Percentiles rank a stretch among this genome's conserved stretches.
phyloP scores from a whole-genome alignment of 371 early-diverging fungal genomes.

The Circinella minor region DNA sequence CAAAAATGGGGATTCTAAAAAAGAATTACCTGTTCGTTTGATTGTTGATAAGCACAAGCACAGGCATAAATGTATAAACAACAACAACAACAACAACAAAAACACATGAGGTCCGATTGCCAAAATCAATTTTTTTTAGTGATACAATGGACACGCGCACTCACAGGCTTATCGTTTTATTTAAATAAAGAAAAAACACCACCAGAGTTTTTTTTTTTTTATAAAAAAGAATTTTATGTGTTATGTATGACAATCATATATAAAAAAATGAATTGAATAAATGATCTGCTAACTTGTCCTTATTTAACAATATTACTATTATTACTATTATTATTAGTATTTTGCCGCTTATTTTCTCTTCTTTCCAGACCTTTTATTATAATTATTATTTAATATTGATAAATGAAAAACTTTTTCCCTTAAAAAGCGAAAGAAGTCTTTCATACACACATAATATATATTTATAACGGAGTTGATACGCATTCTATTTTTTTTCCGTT shows the following conservation, averaged over 20 bases:
- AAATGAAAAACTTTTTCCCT: background rate
- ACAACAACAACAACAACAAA: background rate
- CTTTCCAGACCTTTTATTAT: too few relatives aligned
- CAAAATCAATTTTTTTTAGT: slow-evolving; percentile 4
- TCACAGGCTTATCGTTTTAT: slow-evolving; percentile 6
- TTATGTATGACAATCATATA: background rate
- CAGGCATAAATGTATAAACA: background rate
- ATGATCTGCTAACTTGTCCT: too few relatives aligned
- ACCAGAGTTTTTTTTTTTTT: background rate
- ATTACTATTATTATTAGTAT: too few relatives aligned
- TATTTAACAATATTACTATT: too few relatives aligned
- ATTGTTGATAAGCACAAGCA: slow-evolving; percentile 7
- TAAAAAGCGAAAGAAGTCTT: too few relatives aligned
- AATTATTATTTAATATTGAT: too few relatives aligned
- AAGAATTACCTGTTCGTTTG: background rate
- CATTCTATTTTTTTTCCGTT: background rate
- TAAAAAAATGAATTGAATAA: too few relatives aligned
- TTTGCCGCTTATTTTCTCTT: too few relatives aligned
- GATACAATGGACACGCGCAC: slow-evolving; percentile 10
- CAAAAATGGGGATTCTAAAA: background rate
- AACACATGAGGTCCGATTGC: slow-evolving; percentile 8
- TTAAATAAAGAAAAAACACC: background rate
- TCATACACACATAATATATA: too few relatives aligned
- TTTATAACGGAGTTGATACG: too few relatives aligned
- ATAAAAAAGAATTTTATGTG: background rate